Conservation (phyloP, 148 eudicot species). For the Amaranthus hypochondriacus region DNA sequence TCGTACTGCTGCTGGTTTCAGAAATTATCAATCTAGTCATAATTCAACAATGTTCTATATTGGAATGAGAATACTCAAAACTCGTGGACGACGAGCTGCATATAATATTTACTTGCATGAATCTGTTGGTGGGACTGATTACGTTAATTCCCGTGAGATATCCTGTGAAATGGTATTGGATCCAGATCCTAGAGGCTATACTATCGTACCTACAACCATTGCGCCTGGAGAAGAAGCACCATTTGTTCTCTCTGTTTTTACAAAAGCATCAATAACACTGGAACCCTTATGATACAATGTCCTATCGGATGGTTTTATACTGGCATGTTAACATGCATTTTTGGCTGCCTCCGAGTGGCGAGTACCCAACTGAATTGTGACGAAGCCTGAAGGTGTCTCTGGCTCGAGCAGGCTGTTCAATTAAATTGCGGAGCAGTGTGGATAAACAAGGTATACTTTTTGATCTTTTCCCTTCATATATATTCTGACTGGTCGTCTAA, state of each 20-base stretch:
- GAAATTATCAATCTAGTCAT: slow-evolving; percentile 95
- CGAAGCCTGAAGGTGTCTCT: not conserved
- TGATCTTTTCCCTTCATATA: not conserved
- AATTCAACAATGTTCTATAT: slow-evolving; percentile 93
- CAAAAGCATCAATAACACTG: slow-evolving; percentile 77
- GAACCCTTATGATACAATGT: slow-evolving; percentile 55
- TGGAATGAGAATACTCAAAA: slow-evolving; percentile 96
- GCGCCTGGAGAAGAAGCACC: slow-evolving; percentile 99
- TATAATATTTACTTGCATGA: slow-evolving; percentile 93
- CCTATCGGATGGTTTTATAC: slow-evolving; percentile 14
- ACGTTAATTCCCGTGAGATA: slow-evolving; percentile 98
- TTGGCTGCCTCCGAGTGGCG: slow-evolving; percentile 18
- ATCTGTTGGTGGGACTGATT: slow-evolving; percentile 98
- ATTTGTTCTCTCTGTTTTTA: slow-evolving; percentile 93
- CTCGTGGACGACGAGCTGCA: slow-evolving; percentile 93
- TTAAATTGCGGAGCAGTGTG: slow-evolving; percentile 3
- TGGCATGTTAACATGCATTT: slow-evolving; percentile 7
- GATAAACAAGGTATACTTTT: slow-evolving; percentile 14
- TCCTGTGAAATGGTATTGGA: slow-evolving; percentile 99
- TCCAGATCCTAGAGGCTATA: slow-evolving; percentile 98
- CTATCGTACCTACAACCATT: slow-evolving; percentile 93
- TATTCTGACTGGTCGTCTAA: not conserved
- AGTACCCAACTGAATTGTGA: slow-evolving; percentile 6
- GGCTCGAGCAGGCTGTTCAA: slow-evolving; percentile 18
- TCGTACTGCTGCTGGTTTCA: slow-evolving; percentile 86